Evolutionary conservation across 352 stramenopile species (phyloP).

Genomic region (Globisporangium middletonii): DNA sequence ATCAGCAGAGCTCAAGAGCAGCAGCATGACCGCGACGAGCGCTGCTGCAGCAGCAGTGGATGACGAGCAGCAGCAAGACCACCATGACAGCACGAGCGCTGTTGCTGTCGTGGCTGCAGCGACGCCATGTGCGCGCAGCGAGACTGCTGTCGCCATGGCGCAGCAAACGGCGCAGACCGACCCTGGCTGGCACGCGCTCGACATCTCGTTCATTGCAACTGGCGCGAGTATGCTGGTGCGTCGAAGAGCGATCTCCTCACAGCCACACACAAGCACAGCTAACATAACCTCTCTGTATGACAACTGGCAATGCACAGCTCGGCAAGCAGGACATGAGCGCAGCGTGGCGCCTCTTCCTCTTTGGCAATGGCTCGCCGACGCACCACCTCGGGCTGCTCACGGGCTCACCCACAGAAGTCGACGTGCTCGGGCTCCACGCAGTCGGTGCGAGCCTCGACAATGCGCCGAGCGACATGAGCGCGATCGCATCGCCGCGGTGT

Average conservation of each 20-base stretch:
- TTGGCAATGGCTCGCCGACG: constrained; percentile 79
- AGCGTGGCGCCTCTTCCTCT: constrained; percentile 78
- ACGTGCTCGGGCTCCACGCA: constrained; percentile 61
- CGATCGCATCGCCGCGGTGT: constrained; percentile 51
- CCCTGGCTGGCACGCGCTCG: constrained; percentile 10
- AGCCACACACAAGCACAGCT: too few species aligned
- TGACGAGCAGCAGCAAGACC: neutral
- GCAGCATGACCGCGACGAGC: neutral
- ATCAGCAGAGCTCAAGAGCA: too few species aligned
- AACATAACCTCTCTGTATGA: neutral
- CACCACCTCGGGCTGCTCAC: constrained; percentile 76
- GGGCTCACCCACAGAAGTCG: constrained; percentile 63
- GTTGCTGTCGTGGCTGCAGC: neutral
- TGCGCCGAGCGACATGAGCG: constrained; percentile 34
- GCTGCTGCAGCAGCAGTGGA: neutral
- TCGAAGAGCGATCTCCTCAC: neutral
- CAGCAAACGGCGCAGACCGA: neutral
- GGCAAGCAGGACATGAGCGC: constrained; percentile 53
- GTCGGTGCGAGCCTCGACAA: constrained; percentile 37
- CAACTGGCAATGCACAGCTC: constrained; percentile 20
- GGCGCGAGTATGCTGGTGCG: constrained; percentile 11
- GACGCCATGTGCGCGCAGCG: neutral
- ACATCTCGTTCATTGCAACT: constrained; percentile 13
- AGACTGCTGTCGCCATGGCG: neutral
- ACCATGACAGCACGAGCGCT: neutral